Evolutionary conservation across 768 basidiomycete genomes (phyloP).

Genomic region (Boletus subcaerulescens): DNA sequence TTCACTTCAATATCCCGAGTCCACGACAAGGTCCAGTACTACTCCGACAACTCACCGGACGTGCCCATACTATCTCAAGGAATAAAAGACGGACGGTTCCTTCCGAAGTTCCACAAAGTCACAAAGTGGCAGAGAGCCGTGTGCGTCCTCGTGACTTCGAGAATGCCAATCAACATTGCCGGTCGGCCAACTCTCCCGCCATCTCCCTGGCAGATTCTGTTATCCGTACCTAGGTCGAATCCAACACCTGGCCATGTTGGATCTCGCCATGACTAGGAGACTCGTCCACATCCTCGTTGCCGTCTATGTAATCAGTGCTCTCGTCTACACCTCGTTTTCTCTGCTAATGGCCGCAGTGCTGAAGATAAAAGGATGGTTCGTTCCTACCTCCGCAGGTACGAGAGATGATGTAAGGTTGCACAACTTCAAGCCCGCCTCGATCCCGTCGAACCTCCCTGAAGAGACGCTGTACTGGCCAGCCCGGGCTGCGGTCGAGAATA

Average conservation of each 20-base stretch:
- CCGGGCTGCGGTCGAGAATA: neutral
- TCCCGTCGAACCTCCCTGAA: conserved; percentile 5
- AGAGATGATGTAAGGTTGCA: neutral
- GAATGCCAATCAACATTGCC: conserved; percentile 17
- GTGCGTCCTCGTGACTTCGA: neutral
- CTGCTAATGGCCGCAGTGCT: conserved; percentile 13
- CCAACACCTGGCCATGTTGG: conserved; percentile 1
- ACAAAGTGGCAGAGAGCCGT: neutral
- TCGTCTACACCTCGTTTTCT: conserved; percentile 32
- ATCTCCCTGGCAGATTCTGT: neutral
- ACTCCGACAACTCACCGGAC: neutral
- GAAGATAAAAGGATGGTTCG: conserved; percentile 7
- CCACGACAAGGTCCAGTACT: too few relatives aligned
- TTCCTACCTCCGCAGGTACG: neutral
- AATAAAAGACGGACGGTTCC: neutral
- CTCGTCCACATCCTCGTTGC: conserved; percentile 13
- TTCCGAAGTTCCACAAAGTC: neutral
- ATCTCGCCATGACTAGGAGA: conserved; percentile 7
- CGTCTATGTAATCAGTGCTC: conserved; percentile 26
- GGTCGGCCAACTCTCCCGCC: neutral
- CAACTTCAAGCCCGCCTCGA: neutral
- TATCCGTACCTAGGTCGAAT: neutral
- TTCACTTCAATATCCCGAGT: too few relatives aligned
- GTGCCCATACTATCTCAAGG: too few relatives aligned
- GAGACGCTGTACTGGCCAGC: conserved; percentile 24